Base-by-base conservation (phyloP, 441 rosid genomes). In the Aleurites moluccanus region DNA sequence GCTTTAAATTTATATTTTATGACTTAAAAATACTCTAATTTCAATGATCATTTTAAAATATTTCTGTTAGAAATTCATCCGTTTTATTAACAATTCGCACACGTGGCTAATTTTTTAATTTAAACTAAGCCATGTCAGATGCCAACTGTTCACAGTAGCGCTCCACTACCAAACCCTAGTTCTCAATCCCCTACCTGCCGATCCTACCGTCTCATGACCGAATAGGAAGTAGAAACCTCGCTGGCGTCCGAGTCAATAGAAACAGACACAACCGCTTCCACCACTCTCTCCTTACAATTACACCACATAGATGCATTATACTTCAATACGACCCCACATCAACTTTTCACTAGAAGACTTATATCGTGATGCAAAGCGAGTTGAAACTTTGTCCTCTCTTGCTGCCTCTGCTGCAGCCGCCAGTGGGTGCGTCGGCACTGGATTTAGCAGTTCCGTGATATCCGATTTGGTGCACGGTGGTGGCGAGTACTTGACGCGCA, bases 401-500 rank as follows among this genome's bases (percentile, higher is more conserved):
- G 88, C 85, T 2, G 76, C 85, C 6, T 69, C 84, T 5, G 70
- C 85, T 6, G 61, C 38, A 13, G 85, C 83, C 2, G 80, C 85
- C 5, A 72, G 79, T 4, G 75, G 72, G 76, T 50, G 13, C 73
- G 44, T 62, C 59, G 61, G 64, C 30, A 60, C 74, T n/a, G 91
- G 91, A 10, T 89, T 92, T 67, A 92, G 97, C 74, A 92, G 97
- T 75, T 86, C 91, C 3, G 87, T 94, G 1, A 82, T 86, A 53
- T 94, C 97, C 38, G 98, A 97, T 11, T 90, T 94, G 14, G 81
- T 97, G 1, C 96, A 89, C 64, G 97, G 97, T 14, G 90, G 96
- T 69, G 97, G 99, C 4, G 99, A 94, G 85, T 94, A 92, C 78
- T 94, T 94, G 85, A 89, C 93, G 77, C 88, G 97, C 81, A 70